Base-by-base conservation (phyloP, 129 eudicot genomes). In the Silybum marianum region DNA sequence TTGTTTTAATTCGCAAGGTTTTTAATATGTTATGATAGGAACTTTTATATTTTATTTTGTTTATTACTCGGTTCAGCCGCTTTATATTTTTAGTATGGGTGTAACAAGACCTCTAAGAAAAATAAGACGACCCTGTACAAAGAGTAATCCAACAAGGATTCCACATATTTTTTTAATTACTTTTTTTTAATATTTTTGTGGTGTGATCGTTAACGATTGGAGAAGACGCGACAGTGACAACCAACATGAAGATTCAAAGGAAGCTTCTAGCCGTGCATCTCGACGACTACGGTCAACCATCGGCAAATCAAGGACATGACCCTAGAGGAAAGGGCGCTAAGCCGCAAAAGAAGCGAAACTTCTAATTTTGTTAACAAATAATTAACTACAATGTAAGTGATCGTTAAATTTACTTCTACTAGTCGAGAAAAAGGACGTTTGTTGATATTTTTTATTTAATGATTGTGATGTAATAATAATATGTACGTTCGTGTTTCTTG, bases 291-390 rank as follows among this genome's bases (percentile, higher is more conserved):
- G 84, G 79, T 7, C 86, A 79, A 69, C 87, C 93, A 28, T 67
- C 93, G 0, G 97, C 97, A 12, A 92, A 92, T 83, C 77, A 58
- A 19, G 89, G 93, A 12, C 93, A 92, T 19, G 92, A 86, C 72
- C 97, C 97, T 3, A 72, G 75, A 19, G 85, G 79, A 80, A 80
- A 67, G 36, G 18, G 34, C 51, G 83, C 80, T 10, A 76, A 82
- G 74, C 79, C 82, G 16, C 51, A 69, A 39, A 71, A 26, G 39
- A 78, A 74, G 63, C 87, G 81, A 24, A 21, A 71, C 76, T 39
- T n/a, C 13, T 79, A 51, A 25, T 46, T 68, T 4, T 69, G 73
- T 48, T 30, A 42, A 81, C 36, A 23, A 32, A 32, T 32, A 6
- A 32, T 32, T 32, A 32, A 32, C 36, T 32, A 9, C 60, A 23